These are phyloP conservation scores for Botrytis cinerea DNA, from an alignment of 2,329 filamentous ascomycete species.

Conservation along the genomic window DNA sequence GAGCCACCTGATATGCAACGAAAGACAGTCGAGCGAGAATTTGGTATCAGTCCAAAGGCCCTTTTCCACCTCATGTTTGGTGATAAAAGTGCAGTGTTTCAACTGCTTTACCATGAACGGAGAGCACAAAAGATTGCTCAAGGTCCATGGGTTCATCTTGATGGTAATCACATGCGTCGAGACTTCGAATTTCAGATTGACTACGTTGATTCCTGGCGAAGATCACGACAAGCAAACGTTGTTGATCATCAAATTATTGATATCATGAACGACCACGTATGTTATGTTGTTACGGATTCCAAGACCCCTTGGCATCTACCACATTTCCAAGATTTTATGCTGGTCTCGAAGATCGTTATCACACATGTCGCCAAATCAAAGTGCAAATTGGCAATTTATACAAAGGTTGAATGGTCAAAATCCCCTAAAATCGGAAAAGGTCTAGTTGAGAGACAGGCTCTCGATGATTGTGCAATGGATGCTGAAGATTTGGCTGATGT, in stretches of 20 bases:
- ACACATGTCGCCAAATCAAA: conserved; percentile 90
- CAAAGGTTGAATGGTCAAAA: conserved; percentile 82
- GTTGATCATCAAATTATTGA: conserved; percentile 87
- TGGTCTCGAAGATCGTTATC: conserved; percentile 89
- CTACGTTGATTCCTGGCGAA: conserved; percentile 64
- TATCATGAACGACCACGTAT: conserved; percentile 72
- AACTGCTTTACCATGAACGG: conserved; percentile 55
- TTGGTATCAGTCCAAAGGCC: conserved; percentile 89
- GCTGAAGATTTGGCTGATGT: conserved; percentile 75
- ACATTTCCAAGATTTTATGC: conserved; percentile 72
- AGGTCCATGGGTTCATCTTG: conserved; percentile 76
- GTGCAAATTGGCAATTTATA: conserved; percentile 87
- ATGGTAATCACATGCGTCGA: conserved; percentile 70
- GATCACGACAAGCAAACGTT: conserved; percentile 61
- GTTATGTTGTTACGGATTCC: conserved; percentile 63
- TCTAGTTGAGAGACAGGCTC: conserved; percentile 68
- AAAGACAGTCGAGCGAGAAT: conserved; percentile 75
- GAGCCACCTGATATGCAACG: conserved; percentile 79
- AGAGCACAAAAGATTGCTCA: conserved; percentile 79
- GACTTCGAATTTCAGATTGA: conserved; percentile 81
- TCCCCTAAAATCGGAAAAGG: conserved; percentile 61
- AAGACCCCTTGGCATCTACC: conserved; percentile 73
- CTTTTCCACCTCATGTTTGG: conserved; percentile 96
- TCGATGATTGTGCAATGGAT: conserved; percentile 72
- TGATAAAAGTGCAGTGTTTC: conserved; percentile 90